A percentile compares a stretch with the other conserved stretches of the same genome.
Evolutionary conservation across 768 basidiomycete genomes (phyloP).

Genomic region (Podaxis mareebaensis): DNA sequence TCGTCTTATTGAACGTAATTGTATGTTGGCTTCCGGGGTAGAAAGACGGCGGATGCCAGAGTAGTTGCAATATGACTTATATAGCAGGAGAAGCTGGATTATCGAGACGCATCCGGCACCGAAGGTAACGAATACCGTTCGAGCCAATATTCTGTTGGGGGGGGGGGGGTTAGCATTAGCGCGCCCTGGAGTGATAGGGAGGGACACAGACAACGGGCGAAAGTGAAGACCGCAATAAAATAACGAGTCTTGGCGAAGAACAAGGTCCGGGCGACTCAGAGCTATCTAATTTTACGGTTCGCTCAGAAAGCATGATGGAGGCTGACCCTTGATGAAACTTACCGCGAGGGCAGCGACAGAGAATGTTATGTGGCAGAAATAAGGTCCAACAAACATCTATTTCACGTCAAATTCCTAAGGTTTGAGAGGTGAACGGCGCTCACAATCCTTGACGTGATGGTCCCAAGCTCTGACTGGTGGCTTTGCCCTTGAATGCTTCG

Average conservation of each 20-base stretch:
- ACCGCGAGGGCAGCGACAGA: constrained; percentile 29
- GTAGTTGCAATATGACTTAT: constrained; percentile 26
- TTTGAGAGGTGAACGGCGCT: background rate
- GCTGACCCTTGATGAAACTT: background rate
- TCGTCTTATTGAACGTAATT: constrained; percentile 24
- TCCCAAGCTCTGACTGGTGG: background rate
- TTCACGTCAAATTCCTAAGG: background rate
- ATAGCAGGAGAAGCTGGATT: background rate
- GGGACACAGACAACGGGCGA: constrained; percentile 22
- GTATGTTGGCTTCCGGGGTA: constrained; percentile 20
- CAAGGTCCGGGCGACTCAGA: constrained; percentile 26
- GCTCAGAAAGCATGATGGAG: background rate
- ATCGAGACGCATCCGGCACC: constrained; percentile 14
- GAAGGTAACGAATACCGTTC: constrained; percentile 28
- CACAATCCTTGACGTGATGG: constrained; percentile 26
- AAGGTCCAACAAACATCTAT: constrained; percentile 39
- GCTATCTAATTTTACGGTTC: constrained; percentile 21
- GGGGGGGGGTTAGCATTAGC: background rate
- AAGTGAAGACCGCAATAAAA: constrained; percentile 33
- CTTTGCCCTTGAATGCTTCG: constrained; percentile 21
- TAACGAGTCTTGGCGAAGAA: constrained; percentile 23
- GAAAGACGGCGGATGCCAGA: constrained; percentile 24
- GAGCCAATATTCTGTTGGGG: constrained; percentile 17
- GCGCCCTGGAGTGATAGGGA: background rate
- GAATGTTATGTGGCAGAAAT: constrained; percentile 30